Evolutionary conservation across 2,329 filamentous ascomycete genomes (phyloP).

Genomic region (Aspergillus vadensis): DNA sequence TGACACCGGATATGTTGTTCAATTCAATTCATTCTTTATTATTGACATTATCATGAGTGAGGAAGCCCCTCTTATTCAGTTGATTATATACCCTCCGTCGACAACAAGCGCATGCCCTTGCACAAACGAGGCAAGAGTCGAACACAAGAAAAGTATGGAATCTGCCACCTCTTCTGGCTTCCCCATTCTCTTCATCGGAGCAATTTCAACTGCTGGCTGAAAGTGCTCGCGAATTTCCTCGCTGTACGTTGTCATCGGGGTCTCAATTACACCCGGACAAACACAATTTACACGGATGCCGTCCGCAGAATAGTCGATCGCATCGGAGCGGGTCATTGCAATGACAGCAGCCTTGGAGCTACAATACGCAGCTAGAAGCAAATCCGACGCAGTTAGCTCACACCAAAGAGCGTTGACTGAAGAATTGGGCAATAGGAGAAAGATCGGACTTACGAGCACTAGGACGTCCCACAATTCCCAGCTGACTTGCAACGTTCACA

Average conservation of each 20-base stretch:
- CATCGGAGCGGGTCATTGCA: constrained; percentile 59
- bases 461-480: constrained; percentile 54
- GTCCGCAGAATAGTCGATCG: constrained; percentile 56
- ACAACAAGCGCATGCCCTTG: constrained; percentile 57
- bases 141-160: constrained; percentile 54
- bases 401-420: background rate
- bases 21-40: background rate
- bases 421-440: background rate
- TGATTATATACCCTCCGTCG: constrained; percentile 56
- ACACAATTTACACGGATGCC: constrained; percentile 38
- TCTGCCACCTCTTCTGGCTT: constrained; percentile 54
- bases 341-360: constrained; percentile 62
- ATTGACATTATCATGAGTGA: background rate
- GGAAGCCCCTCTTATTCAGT: constrained; percentile 13
- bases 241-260: constrained; percentile 49
- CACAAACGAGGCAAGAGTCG: constrained; percentile 53
- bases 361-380: constrained; percentile 54
- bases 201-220: constrained; percentile 48
- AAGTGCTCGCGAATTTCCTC: constrained; percentile 44
- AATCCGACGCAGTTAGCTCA: background rate
- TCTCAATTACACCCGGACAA: constrained; percentile 50
- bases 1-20: no score
- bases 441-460: constrained; percentile 43
- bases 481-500: constrained; percentile 57
- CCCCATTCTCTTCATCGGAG: constrained; percentile 56